Percentiles rank a stretch among this genome's conserved stretches.
Evolutionary conservation across 2,329 filamentous ascomycete genomes (phyloP).

Genomic region (Huntiella bhutanensis): DNA sequence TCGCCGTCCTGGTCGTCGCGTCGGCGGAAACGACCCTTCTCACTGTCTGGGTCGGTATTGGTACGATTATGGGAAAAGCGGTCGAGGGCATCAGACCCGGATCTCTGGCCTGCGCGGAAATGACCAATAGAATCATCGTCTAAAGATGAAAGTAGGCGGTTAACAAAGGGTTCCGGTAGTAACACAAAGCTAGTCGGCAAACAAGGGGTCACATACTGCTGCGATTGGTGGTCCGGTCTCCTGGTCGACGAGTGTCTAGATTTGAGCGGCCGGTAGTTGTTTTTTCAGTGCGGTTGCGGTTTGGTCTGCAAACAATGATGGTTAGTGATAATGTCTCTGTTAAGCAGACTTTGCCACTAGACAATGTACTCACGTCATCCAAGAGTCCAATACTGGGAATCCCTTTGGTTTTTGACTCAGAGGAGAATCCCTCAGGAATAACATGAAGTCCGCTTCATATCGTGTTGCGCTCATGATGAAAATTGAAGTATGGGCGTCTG

Average conservation of each 20-base stretch:
- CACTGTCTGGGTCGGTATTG: slow-evolving; percentile 28
- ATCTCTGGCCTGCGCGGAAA: slow-evolving; percentile 10
- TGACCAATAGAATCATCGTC: slow-evolving; percentile 10
- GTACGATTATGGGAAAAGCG: slow-evolving; percentile 33
- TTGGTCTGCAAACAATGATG: slow-evolving; percentile 50
- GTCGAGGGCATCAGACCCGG: slow-evolving; percentile 20
- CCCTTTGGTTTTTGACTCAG: slow-evolving; percentile 22
- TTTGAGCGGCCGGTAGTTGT: no score
- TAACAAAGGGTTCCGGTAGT: no score
- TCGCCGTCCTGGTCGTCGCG: slow-evolving; percentile 44
- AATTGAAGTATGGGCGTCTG: not conserved
- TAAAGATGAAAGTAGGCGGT: not conserved
- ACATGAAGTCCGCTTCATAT: slow-evolving; percentile 61
- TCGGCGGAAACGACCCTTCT: slow-evolving; percentile 33
- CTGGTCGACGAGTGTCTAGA: no score
- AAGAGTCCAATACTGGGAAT: not conserved
- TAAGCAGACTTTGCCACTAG: no score
- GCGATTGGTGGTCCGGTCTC: no score
- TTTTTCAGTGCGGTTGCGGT: slow-evolving; percentile 39
- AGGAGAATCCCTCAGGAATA: slow-evolving; percentile 61
- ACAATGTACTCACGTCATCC: not conserved
- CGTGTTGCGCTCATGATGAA: slow-evolving; percentile 19
- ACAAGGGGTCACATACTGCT: no score
- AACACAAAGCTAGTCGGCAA: no score
- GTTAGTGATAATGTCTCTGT: no score